Percentiles rank a stretch among this genome's conserved stretches.
Conservation (phyloP, 2,329 filamentous ascomycete genomes). For the Didymella lethalis region DNA sequence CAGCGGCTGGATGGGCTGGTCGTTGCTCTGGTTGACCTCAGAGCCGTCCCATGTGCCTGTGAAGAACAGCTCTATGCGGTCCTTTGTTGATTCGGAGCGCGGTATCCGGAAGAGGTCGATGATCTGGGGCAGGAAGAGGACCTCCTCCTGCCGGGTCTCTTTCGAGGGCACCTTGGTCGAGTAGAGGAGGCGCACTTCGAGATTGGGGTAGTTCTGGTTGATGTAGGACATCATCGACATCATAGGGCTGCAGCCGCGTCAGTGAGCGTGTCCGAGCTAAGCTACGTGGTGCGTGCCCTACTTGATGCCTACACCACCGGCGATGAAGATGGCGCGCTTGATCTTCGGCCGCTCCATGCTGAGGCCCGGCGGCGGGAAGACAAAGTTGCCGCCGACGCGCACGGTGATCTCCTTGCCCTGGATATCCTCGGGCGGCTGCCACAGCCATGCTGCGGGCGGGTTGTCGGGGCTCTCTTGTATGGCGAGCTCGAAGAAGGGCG, state of each 20-base stretch:
- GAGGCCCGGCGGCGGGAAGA: conserved; percentile 71
- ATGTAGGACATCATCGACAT: conserved; percentile 75
- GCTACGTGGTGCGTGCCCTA: conserved; percentile 45
- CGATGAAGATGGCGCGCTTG: conserved; percentile 74
- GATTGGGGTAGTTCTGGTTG: conserved; percentile 53
- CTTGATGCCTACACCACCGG: conserved; percentile 86
- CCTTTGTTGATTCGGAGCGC: conserved; percentile 36
- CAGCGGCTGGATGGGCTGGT: conserved; percentile 42
- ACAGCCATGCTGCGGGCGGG: conserved; percentile 79
- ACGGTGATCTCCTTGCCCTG: conserved; percentile 67
- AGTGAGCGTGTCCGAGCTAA: conserved; percentile 16
- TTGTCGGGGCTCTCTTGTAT: conserved; percentile 76
- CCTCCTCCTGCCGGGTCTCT: conserved; percentile 39
- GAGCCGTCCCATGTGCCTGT: conserved; percentile 46
- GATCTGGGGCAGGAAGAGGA: conserved; percentile 49
- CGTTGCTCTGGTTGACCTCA: conserved; percentile 32
- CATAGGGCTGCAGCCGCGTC: conserved; percentile 63
- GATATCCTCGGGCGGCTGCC: conserved; percentile 64
- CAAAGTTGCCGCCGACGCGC: conserved; percentile 81
- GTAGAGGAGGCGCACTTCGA: conserved; percentile 69
- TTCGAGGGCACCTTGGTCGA: conserved; percentile 57
- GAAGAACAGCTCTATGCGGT: conserved; percentile 48
- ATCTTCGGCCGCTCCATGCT: conserved; percentile 52
- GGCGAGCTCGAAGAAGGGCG: conserved; percentile 75
- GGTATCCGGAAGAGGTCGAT: conserved; percentile 44